Base-by-base conservation (phyloP, 169 alveolate species). In the Ichthyophthirius multifiliis region DNA sequence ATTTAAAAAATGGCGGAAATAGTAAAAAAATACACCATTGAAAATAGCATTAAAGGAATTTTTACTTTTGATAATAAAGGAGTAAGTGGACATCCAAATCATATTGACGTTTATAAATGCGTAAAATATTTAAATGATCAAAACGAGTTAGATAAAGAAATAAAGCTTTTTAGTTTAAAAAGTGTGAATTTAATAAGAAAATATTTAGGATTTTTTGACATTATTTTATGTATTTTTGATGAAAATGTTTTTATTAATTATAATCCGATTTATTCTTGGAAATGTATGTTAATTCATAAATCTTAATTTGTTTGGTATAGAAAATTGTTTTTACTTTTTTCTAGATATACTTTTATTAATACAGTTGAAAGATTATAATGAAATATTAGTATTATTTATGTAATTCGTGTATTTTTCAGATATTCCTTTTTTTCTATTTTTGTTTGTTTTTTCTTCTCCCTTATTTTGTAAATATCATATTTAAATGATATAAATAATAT, bases 31-130 rank as follows among this genome's bases (percentile, higher is more conserved):
- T 48, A 76, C 45, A 45, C 75, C 1, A 16, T 31, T 30, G 71
- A 88, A 73, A 44, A 75, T n/a, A 87, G 89, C 46, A 83, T 88
- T 16, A 84, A 90, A 41, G 88, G 86, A 9, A 88, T 94, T n/a
- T 31, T 94, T 18, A 92, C 96, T 45, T 94, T 94, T 82, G 96
- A 94, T 82, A 73, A 76, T n/a, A 34, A 79, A 43, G 97, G 97
- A 7, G 89, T 92, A 1, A 83, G 93, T 31, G 85, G 93, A 23
- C 97, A 94, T 83, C 85, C 91, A 4, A 94, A 94, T 77, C 97
- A 94, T 82, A 89, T 87, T 20, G 86, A 92, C 4, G 81, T 88
- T 27, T 77, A 48, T 67, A 43, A 86, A 23, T 95, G 93, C 18
- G 76, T 90, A 20, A 71, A 67, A 45, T 43, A 39, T 41, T 15